Evolutionary conservation across 2,329 filamentous ascomycete genomes (phyloP).

Genomic region (Grosmannia clavigera): DNA sequence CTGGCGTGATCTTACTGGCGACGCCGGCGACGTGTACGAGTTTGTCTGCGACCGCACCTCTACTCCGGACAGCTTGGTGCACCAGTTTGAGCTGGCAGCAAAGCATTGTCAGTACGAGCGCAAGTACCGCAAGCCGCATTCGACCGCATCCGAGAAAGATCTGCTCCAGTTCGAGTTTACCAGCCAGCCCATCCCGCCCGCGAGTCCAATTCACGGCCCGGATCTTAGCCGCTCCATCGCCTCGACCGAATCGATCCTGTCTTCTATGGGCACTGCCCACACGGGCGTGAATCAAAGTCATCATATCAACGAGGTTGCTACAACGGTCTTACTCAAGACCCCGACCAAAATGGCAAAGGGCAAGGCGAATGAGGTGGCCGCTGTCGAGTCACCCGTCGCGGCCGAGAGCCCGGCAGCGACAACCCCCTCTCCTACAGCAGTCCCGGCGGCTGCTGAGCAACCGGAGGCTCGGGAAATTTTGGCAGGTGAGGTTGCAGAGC

Average conservation of each 20-base stretch:
- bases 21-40: constrained; percentile 90
- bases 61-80: constrained; percentile 49
- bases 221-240: constrained; percentile 41
- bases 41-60: constrained; percentile 67
- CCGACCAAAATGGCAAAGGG: background rate
- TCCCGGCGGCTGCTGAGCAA: constrained; percentile 46
- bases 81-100: constrained; percentile 70
- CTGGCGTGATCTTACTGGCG: constrained; percentile 90
- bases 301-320: background rate
- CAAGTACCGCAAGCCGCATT: constrained; percentile 72
- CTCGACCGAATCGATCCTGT: constrained; percentile 44
- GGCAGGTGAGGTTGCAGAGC: constrained; percentile 63
- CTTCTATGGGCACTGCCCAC: constrained; percentile 32
- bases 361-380: background rate
- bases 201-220: constrained; percentile 50
- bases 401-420: background rate
- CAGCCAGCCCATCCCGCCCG: constrained; percentile 50
- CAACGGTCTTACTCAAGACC: background rate
- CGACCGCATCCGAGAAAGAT: constrained; percentile 70
- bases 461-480: constrained; percentile 64
- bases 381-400: background rate
- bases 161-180: constrained; percentile 72
- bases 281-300: constrained; percentile 14
- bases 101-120: constrained; percentile 96
- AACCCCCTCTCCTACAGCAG: constrained; percentile 9